Evolutionary conservation across 2,329 filamentous ascomycete species (phyloP).

Genomic region (Zarea fungicola): DNA sequence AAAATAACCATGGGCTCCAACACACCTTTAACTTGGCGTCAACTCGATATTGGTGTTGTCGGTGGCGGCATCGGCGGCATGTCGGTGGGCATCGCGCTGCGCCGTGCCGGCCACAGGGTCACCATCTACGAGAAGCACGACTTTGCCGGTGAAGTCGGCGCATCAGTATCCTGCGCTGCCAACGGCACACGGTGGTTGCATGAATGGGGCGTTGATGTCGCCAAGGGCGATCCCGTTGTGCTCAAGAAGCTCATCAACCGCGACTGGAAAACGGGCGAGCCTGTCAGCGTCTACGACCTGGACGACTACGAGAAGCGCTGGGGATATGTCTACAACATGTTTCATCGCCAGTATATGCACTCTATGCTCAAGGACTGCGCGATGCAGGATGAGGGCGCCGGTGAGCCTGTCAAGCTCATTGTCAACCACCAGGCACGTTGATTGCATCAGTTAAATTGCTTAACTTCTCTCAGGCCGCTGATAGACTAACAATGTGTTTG

Average conservation of each 20-base stretch:
- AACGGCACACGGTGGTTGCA: slow-evolving; percentile 67
- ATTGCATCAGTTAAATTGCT: no score
- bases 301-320: slow-evolving; percentile 60
- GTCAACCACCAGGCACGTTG: slow-evolving; percentile 51
- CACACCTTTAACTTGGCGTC: slow-evolving; percentile 33
- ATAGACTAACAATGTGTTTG: neutral
- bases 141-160: slow-evolving; percentile 63
- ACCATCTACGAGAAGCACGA: slow-evolving; percentile 63
- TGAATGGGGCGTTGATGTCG: slow-evolving; percentile 61
- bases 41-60: slow-evolving; percentile 38
- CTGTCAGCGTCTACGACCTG: slow-evolving; percentile 58
- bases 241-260: slow-evolving; percentile 62
- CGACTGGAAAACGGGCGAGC: slow-evolving; percentile 65
- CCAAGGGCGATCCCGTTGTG: slow-evolving; percentile 59
- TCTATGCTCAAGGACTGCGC: slow-evolving; percentile 59
- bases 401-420: slow-evolving; percentile 45
- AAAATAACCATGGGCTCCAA: slow-evolving; percentile 22
- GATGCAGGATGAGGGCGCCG: slow-evolving; percentile 46
- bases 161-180: slow-evolving; percentile 62
- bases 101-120: slow-evolving; percentile 41
- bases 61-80: slow-evolving; percentile 46
- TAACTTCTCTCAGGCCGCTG: no score
- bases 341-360: slow-evolving; percentile 66
- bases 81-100: slow-evolving; percentile 40
- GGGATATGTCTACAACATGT: slow-evolving; percentile 65